A percentile compares a stretch with the other conserved stretches of the same genome.
phyloP scores from a whole-genome alignment of 345 rosid species.

The Schrenkiella parvula region DNA sequence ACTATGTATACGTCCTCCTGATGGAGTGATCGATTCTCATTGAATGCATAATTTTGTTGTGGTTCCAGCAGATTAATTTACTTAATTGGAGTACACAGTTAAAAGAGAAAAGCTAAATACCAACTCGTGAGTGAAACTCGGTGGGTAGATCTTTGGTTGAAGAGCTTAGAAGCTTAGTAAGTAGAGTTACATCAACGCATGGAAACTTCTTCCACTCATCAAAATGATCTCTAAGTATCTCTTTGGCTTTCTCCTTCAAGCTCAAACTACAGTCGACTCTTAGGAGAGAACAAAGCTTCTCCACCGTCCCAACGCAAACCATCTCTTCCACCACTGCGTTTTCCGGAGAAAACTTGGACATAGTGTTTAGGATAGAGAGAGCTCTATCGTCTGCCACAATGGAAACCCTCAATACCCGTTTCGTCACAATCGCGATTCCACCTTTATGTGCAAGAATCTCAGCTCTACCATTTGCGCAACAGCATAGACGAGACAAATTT shows the following conservation, averaged over 20 bases:
- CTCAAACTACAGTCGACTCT: conserved; percentile 37
- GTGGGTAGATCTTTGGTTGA: conserved; percentile 14
- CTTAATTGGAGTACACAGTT: background rate
- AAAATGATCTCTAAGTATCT: conserved; percentile 48
- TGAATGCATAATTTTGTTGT: background rate
- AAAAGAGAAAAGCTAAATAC: background rate
- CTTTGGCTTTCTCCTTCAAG: conserved; percentile 51
- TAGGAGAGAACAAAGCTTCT: conserved; percentile 53
- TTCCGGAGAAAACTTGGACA: conserved; percentile 49
- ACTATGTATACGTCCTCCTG: background rate
- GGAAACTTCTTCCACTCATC: conserved; percentile 61
- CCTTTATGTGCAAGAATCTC: conserved; percentile 50
- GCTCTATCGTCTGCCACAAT: conserved; percentile 51
- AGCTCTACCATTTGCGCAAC: conserved; percentile 65
- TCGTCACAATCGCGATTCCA: conserved; percentile 54
- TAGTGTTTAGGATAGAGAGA: conserved; percentile 41
- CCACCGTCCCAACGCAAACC: conserved; percentile 50
- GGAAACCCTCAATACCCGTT: conserved; percentile 52
- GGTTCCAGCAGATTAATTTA: background rate
- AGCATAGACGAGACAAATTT: conserved; percentile 55
- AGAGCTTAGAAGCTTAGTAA: conserved; percentile 29
- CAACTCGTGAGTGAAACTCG: conserved; percentile 3
- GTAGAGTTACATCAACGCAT: conserved; percentile 36
- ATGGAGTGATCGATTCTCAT: background rate
- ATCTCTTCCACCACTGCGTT: conserved; percentile 55